phyloP scores from a whole-genome alignment of 2,329 filamentous ascomycete genomes.

The Apiospora aurea region DNA sequence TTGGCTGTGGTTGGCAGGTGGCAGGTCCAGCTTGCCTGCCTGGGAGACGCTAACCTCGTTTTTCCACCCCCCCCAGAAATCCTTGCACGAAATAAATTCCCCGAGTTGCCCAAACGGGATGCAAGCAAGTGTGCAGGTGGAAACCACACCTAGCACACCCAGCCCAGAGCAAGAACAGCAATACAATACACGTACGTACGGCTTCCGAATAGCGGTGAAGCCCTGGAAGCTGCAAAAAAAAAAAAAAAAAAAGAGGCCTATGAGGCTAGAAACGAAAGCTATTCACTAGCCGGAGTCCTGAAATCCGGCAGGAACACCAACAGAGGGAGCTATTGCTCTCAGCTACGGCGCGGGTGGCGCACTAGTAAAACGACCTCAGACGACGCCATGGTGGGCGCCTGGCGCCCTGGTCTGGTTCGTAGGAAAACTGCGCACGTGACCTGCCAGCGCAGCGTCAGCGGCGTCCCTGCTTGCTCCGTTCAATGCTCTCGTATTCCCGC shows the following conservation, averaged over 20 bases:
- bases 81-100: background rate
- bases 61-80: background rate
- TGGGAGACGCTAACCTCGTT: background rate
- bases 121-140: too few species aligned
- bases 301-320: too few species aligned
- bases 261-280: too few species aligned
- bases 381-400: too few species aligned
- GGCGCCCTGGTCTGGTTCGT: too few species aligned
- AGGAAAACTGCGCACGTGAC: too few species aligned
- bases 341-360: background rate
- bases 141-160: too few species aligned
- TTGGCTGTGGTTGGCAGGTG: conserved; percentile 2
- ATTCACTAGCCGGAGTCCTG: too few species aligned
- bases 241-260: too few species aligned
- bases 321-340: background rate
- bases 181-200: too few species aligned
- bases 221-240: too few species aligned
- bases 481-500: background rate
- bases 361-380: background rate
- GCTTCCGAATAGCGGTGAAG: too few species aligned
- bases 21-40: background rate
- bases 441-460: background rate
- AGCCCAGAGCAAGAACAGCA: background rate
- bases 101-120: background rate
- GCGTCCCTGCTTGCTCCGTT: background rate